Percentiles rank a stretch among this genome's conserved stretches.
phyloP scores from a whole-genome alignment of 192 early-diverging fungal species.

The Cladochytrium replicatum region DNA sequence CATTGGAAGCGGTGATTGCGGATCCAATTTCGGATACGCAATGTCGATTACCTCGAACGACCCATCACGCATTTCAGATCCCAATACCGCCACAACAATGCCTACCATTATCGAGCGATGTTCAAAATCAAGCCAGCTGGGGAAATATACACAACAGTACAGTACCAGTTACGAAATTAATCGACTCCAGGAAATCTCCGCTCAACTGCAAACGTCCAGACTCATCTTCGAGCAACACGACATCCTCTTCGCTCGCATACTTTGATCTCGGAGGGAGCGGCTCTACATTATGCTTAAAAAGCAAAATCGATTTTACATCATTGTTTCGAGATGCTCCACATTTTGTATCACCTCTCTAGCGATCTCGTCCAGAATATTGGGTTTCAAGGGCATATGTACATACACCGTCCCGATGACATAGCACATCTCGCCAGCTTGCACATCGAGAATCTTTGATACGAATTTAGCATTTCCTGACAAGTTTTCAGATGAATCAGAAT shows the following conservation, averaged over 20 bases:
- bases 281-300: conserved; percentile 57
- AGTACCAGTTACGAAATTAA: conserved; percentile 63
- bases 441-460: conserved; percentile 63
- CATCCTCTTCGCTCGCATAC: conserved; percentile 57
- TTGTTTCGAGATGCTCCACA: background rate
- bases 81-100: conserved; percentile 66
- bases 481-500: background rate
- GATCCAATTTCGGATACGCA: conserved; percentile 55
- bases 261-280: conserved; percentile 50
- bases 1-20: conserved; percentile 30
- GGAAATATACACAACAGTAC: background rate
- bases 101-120: conserved; percentile 30
- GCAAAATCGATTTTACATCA: background rate
- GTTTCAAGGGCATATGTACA: conserved; percentile 76
- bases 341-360: conserved; percentile 72
- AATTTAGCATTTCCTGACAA: conserved; percentile 10
- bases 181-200: conserved; percentile 43
- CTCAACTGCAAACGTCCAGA: conserved; percentile 74
- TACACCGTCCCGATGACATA: conserved; percentile 83
- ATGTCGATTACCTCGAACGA: conserved; percentile 79
- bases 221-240: conserved; percentile 77
- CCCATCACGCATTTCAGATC: conserved; percentile 61
- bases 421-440: conserved; percentile 48
- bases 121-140: background rate
- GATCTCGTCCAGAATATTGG: conserved; percentile 83